A percentile compares a stretch with the other conserved stretches of the same genome.
Evolutionary conservation across 129 eudicot genomes (phyloP).

Genomic region (Ambrosia artemisiifolia): DNA sequence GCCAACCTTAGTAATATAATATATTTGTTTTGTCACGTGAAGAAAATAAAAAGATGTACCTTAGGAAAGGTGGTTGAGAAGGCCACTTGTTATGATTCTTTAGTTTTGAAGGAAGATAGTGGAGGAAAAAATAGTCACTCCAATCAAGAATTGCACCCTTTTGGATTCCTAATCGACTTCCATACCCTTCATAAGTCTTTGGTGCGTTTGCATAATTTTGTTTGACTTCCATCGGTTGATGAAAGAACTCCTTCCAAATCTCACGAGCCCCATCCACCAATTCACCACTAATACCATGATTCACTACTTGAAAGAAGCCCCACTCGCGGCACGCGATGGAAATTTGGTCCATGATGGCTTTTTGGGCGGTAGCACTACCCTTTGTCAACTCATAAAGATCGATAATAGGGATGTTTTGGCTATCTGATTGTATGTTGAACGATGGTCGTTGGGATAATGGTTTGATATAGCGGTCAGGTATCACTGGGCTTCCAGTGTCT

Average conservation of each 20-base stretch:
- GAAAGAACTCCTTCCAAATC: conserved; percentile 68
- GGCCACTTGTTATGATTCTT: conserved; percentile 85
- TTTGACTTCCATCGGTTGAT: conserved; percentile 75
- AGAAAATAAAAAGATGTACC: neutral
- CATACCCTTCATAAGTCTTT: conserved; percentile 76
- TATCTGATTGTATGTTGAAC: neutral
- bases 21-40: neutral
- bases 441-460: conserved; percentile 56
- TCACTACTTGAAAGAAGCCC: conserved; percentile 81
- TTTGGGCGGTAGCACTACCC: conserved; percentile 14
- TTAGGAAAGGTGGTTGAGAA: conserved; percentile 45
- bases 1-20: neutral
- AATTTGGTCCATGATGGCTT: conserved; percentile 25
- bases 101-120: conserved; percentile 62
- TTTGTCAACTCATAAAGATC: conserved; percentile 44
- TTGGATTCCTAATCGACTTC: conserved; percentile 69
- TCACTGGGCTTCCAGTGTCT: conserved; percentile 23
- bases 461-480: conserved; percentile 63
- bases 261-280: conserved; percentile 61
- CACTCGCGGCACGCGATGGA: conserved; percentile 58
- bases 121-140: conserved; percentile 80
- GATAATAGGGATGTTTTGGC: conserved; percentile 52
- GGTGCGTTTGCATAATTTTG: conserved; percentile 69
- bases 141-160: conserved; percentile 90
- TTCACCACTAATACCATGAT: conserved; percentile 62